Base-by-base conservation (phyloP, 257 asterid genomes). In the Petunia secreta region DNA sequence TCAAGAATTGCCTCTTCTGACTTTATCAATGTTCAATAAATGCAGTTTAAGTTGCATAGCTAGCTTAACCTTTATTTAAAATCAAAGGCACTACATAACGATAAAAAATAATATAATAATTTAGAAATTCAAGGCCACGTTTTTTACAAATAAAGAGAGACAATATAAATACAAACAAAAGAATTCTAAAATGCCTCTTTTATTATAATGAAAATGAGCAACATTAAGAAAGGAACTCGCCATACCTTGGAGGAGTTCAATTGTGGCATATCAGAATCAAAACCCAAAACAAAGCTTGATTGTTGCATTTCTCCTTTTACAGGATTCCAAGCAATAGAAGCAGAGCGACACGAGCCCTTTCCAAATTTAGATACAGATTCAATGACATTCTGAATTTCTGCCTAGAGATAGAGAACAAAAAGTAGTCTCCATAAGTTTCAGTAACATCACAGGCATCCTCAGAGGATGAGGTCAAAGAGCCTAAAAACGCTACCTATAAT, bases 241-340 rank as follows among this genome's bases (percentile, higher is more conserved):
- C 75, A 68, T 84, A 95, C 98, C 97, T 95, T 95, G 58, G 97
- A 84, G 65, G 97, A 95, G 84, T 93, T 93, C 84, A 95, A 84
- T 8, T 87, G 87, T n/a, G 93, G 87, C 8, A 75, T 82, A 81
- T 90, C 89, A 2, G 98, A 95, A 83, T 84, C 84, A 85, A 90
- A 93, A 80, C 99, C 98, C 90, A 93, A 77, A 67, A 95, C 89
- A 76, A 95, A 93, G 89, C 93, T 93, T 60, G 94, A 90, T 68
- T 84, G 96, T 50, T 79, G 90, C 79, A 69, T 80, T 79, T 89
- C 97, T 82, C 87, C 89, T 91, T 87, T 88, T 69, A 87, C 94
- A 38, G 97, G 97, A 84, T 92, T 94, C 99, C 99, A 95, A 39
- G 98, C 93, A 75, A 93, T 88, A 65, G 97, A 88, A 0, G 99